Percentiles rank a stretch among this genome's conserved stretches.
These are phyloP conservation scores for Fusarium sp. DNA, from an alignment of 2,329 filamentous ascomycete genomes.

Conservation along the genomic window DNA sequence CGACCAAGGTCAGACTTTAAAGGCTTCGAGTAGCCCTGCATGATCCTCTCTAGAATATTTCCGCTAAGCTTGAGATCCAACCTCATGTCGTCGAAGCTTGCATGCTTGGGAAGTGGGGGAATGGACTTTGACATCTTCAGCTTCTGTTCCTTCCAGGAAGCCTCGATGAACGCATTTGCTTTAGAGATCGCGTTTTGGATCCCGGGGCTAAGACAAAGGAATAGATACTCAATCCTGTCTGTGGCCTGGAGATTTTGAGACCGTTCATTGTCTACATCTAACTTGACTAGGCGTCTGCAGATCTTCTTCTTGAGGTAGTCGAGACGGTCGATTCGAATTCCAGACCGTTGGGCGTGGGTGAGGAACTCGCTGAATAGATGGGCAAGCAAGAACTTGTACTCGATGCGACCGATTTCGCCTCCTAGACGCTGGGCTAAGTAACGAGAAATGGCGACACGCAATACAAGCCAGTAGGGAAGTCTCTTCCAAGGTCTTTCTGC, in stretches of 20 bases:
- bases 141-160: slow-evolving; percentile 42
- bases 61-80: slow-evolving; percentile 41
- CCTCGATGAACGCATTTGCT: slow-evolving; percentile 33
- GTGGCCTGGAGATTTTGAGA: slow-evolving; percentile 15
- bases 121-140: slow-evolving; percentile 38
- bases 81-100: slow-evolving; percentile 27
- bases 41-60: slow-evolving; percentile 19
- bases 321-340: slow-evolving; percentile 32
- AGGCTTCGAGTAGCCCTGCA: slow-evolving; percentile 26
- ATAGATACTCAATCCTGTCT: slow-evolving; percentile 36
- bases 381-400: slow-evolving; percentile 71
- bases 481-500: slow-evolving; percentile 72
- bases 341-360: slow-evolving; percentile 49
- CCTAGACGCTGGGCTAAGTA: slow-evolving; percentile 59
- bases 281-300: slow-evolving; percentile 45
- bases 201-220: slow-evolving; percentile 22
- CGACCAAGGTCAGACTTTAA: not conserved
- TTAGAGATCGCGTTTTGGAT: slow-evolving; percentile 20
- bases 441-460: slow-evolving; percentile 71
- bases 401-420: slow-evolving; percentile 47
- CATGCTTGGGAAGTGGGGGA: slow-evolving; percentile 38
- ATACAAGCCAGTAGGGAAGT: slow-evolving; percentile 71
- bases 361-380: slow-evolving; percentile 63
- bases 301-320: slow-evolving; percentile 47
- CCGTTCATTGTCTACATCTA: slow-evolving; percentile 40